Evolutionary conservation across 2,329 filamentous ascomycete genomes (phyloP), one percentile per base, ranked within the genome.

Genomic region (Beauveria sp.): DNA sequence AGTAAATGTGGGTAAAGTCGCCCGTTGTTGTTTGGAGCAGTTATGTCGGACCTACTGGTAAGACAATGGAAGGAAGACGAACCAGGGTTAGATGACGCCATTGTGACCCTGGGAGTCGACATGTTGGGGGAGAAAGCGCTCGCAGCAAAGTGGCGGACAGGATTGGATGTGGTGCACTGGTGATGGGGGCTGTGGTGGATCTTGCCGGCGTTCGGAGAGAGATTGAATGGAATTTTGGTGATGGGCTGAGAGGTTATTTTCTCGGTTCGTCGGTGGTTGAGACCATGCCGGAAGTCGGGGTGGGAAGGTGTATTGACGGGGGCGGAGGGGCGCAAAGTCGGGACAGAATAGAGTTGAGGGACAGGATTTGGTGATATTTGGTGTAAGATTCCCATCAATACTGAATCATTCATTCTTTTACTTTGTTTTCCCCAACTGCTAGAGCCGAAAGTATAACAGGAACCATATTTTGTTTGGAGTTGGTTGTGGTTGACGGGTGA

Each of bases 51-150:
- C 12, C 34, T 38, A 14, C 12, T 34, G 31, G 31, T 34, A 6
- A 38, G 34, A 38, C 34, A 16, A 16, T 38, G 34, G 6, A 38
- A 57, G 38, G 45, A 46, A 52, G 48, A 24, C 16, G 51, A 61
- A 60, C 62, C 22, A 50, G 57, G 62, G 52, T 60, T 45, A 14
- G 51, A 63, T 63, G 62, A 56, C 62, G 57, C 62, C 57, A 63
- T 63, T 60, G n/a, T 20, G 49, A 54, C 43, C 57, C 56, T 45
- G 43, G 57, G 51, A 54, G 26, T 60, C 62, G 43, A 12, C 22
- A 49, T 28, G 9, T 24, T 28, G 24, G 55, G 24, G 31, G 40
- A 42, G 5, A 49, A 53, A 49, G 42, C 42, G 50, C 58, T 45
- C 50, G 48, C 50, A 55, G 58, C 5, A 48, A 46, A 54, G 48